Conservation (phyloP, 2,329 filamentous ascomycete species). For the Davidsoniella neocaledoniae region DNA sequence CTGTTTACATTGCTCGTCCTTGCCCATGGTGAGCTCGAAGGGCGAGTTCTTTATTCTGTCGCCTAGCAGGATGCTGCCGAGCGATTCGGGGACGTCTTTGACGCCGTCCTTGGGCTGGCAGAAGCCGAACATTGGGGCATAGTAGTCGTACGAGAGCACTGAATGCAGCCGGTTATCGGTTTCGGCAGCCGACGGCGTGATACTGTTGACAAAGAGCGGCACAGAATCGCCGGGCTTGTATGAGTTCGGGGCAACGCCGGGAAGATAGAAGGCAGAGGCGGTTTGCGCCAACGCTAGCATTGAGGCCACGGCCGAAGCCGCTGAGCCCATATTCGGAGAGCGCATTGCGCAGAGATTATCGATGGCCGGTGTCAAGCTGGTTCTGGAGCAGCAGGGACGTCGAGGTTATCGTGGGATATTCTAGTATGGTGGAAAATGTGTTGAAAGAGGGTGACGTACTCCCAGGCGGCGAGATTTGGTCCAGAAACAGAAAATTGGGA, state of each 20-base stretch:
- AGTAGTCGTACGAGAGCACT: conserved; percentile 95
- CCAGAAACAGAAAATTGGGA: background rate
- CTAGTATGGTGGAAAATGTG: background rate
- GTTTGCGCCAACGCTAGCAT: conserved; percentile 36
- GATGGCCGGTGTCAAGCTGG: background rate
- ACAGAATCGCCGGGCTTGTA: conserved; percentile 69
- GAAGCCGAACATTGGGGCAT: conserved; percentile 74
- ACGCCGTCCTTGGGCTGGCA: conserved; percentile 65
- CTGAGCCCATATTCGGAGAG: conserved; percentile 3
- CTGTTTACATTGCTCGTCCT: conserved; percentile 74
- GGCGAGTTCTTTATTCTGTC: conserved; percentile 96
- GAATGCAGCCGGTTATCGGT: conserved; percentile 71
- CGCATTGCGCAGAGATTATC: conserved; percentile 6
- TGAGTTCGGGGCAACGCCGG: conserved; percentile 83
- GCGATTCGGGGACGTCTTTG: conserved; percentile 58
- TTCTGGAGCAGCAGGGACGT: background rate
- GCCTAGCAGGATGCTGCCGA: conserved; percentile 93
- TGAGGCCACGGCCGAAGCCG: conserved; percentile 28
- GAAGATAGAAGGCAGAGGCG: conserved; percentile 75
- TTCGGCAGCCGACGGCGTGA: conserved; percentile 67
- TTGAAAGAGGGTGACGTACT: conserved; percentile 3
- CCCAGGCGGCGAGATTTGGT: background rate
- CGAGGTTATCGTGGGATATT: background rate
- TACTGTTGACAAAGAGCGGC: conserved; percentile 79
- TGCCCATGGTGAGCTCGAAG: conserved; percentile 71